Base-by-base conservation (phyloP, 2,329 filamentous ascomycete species). In the Davidsoniella virescens region DNA sequence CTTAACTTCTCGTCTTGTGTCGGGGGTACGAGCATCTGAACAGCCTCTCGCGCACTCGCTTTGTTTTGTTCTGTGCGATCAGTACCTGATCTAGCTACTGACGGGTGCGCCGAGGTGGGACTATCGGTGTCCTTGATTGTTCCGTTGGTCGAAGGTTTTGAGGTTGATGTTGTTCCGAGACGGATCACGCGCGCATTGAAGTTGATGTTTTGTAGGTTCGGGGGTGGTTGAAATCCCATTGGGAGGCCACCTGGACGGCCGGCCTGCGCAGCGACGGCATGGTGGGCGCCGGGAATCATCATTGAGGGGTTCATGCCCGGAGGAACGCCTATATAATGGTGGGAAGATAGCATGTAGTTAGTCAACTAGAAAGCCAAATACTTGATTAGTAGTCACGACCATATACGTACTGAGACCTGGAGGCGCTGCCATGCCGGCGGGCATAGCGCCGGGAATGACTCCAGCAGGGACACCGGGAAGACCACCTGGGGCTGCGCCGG, bases 161-260 rank as follows among this genome's bases (percentile, higher is more conserved):
- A 66, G 2, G 78, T 76, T 3, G 81, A 76, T 33, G 26, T 9
- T 10, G 87, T 90, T 40, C 90, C 92, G 43, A 98, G 75, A 50
- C 92, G 84, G 61, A 98, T 96, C 54, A 96, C 87, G 51, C 90
- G 88, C 36, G 92, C 92, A 60, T 85, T 94, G 70, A 96, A 94
- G 70, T 98, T 95, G 71, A 98, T 94, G 64, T 94, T 93, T 47
- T 90, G 87, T 75, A 95, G 85, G 62, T 92, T 94, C 47, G 84
- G 72, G 8, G 90, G 88, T 45, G 87, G 79, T 69, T 93, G 85
- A 67, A 94, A 95, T 65, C 80, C 86, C 53, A 80, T 70, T 55
- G 86, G 87, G 56, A 94, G 80, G 60, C 78, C 80, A 64, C 76
- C 84, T 63, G 84, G 84, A 70, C 84, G 80, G 69, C 81, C 84